Conservation (phyloP, 1,284 basidiomycete genomes). For the Amylostereum chailletii region DNA sequence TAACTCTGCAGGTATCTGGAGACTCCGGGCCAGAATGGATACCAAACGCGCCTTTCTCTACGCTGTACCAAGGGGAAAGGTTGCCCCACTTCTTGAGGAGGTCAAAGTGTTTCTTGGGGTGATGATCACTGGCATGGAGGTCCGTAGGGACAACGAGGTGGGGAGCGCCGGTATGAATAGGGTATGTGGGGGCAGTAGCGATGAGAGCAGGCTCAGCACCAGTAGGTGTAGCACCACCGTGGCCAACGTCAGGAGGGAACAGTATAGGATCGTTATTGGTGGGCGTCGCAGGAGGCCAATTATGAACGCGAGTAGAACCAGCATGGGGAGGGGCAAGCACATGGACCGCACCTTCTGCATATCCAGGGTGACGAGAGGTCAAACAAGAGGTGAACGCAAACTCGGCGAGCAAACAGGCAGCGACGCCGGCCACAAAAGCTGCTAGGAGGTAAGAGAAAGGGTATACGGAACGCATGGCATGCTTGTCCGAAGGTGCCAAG, state of each 20-base stretch:
- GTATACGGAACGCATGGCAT: conserved; percentile 10
- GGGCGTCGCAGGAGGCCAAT: conserved; percentile 64
- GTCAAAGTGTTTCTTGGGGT: conserved; percentile 33
- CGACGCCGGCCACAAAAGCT: conserved; percentile 36
- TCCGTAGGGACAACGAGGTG: conserved; percentile 46
- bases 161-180: conserved; percentile 62
- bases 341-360: conserved; percentile 8
- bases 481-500: conserved; percentile 4
- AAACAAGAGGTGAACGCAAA: conserved; percentile 26
- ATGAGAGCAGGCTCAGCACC: conserved; percentile 76
- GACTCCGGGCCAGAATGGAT: conserved; percentile 60
- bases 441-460: conserved; percentile 26
- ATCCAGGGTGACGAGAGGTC: conserved; percentile 20
- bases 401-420: conserved; percentile 33
- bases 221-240: conserved; percentile 76
- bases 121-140: conserved; percentile 11
- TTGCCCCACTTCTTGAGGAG: conserved; percentile 78
- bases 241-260: conserved; percentile 73
- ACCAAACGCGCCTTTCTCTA: conserved; percentile 61
- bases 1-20: conserved; percentile 63
- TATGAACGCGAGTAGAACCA: conserved; percentile 60
- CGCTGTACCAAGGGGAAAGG: conserved; percentile 78
- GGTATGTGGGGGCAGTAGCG: conserved; percentile 69
- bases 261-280: conserved; percentile 61
- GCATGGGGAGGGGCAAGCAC: conserved; percentile 49